A percentile compares a stretch with the other conserved stretches of the same genome.
Evolutionary conservation across 2,329 filamentous ascomycete genomes (phyloP).

Genomic region (Torrubiella hemipterigena): DNA sequence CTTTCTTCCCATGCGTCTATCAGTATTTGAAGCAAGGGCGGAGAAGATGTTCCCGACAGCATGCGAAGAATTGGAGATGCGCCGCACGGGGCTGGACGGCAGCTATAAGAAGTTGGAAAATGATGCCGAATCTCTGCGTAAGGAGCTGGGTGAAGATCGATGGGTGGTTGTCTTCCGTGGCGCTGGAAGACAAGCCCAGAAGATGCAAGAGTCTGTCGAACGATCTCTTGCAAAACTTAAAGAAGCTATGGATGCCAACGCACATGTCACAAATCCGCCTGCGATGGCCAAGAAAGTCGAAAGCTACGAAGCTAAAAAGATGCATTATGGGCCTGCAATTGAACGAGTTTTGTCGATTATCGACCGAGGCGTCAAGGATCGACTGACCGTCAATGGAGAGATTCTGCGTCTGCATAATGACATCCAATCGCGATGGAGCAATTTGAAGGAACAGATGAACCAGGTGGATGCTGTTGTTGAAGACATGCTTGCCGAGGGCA

Average conservation of each 20-base stretch:
- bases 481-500: constrained; percentile 51
- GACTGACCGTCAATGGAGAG: constrained; percentile 94
- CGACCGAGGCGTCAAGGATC: constrained; percentile 86
- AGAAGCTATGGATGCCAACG: constrained; percentile 64
- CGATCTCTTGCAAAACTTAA: constrained; percentile 72
- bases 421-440: constrained; percentile 71
- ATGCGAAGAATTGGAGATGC: constrained; percentile 74
- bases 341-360: constrained; percentile 86
- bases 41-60: constrained; percentile 75
- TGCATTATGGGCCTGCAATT: constrained; percentile 87
- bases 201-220: constrained; percentile 94
- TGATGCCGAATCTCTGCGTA: constrained; percentile 78
- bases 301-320: constrained; percentile 88
- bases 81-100: constrained; percentile 63
- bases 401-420: constrained; percentile 78
- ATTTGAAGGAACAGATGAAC: constrained; percentile 62
- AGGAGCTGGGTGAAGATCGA: constrained; percentile 86
- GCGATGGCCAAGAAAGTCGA: constrained; percentile 73
- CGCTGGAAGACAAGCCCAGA: constrained; percentile 80
- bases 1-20: constrained; percentile 88
- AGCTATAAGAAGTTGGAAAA: constrained; percentile 79
- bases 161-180: constrained; percentile 95
- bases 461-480: constrained; percentile 67
- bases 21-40: constrained; percentile 72
- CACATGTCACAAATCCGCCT: constrained; percentile 60